Percentiles rank a stretch among this genome's conserved stretches.
These are phyloP conservation scores for Triangularia verruculosa DNA, from an alignment of 2,329 filamentous ascomycete genomes.

Conservation along the genomic window DNA sequence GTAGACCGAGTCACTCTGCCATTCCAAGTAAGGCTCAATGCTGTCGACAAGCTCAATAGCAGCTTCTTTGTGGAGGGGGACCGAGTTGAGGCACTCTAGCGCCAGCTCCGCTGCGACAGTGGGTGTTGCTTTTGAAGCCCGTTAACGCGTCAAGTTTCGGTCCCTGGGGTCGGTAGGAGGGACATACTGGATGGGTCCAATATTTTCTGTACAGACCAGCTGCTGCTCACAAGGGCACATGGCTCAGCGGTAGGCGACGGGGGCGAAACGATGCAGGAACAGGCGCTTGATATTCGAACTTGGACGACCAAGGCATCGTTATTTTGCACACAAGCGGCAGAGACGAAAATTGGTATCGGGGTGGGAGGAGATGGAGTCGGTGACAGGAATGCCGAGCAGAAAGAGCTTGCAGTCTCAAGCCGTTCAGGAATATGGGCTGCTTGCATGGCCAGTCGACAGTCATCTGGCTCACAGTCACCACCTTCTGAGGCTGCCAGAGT, in stretches of 20 bases:
- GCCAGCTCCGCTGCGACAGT: slow-evolving; percentile 38
- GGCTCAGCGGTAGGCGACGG: slow-evolving; percentile 19
- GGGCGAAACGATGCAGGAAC: not conserved
- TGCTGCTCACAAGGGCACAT: slow-evolving; percentile 21
- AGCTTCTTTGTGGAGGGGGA: slow-evolving; percentile 39
- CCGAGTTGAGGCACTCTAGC: slow-evolving; percentile 41
- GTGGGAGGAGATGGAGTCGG: not conserved
- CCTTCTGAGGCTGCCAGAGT: slow-evolving; percentile 6
- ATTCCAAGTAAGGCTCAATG: slow-evolving; percentile 37
- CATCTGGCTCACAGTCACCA: slow-evolving; percentile 35
- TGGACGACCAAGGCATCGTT: not conserved
- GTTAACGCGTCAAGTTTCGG: not conserved
- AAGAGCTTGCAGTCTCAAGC: slow-evolving; percentile 33
- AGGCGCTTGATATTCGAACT: not conserved
- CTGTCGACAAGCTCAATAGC: slow-evolving; percentile 40
- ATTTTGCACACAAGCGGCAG: slow-evolving; percentile 24
- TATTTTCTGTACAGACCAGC: slow-evolving; percentile 18
- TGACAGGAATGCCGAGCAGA: slow-evolving; percentile 32
- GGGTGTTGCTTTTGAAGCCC: slow-evolving; percentile 13
- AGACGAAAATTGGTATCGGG: not conserved
- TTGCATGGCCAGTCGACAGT: slow-evolving; percentile 38
- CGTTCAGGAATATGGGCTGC: slow-evolving; percentile 32
- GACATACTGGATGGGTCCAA: slow-evolving; percentile 1
- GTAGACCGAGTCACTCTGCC: slow-evolving; percentile 39
- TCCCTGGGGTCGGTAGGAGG: too few relatives aligned